Conservation (phyloP, 495 filamentous ascomycete species). For the Penicillium atrosanguineum region DNA sequence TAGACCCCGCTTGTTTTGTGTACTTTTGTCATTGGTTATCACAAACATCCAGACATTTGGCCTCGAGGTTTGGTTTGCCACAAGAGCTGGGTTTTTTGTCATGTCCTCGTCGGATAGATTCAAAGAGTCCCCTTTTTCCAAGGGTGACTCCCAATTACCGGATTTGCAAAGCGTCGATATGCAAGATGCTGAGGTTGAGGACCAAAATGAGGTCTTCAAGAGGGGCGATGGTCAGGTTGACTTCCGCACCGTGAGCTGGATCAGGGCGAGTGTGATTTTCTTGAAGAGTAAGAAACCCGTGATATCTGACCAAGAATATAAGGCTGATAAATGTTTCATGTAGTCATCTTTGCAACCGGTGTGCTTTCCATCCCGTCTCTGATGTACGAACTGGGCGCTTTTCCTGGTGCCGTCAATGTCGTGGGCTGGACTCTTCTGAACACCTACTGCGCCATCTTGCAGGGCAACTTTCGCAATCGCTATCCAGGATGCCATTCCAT, state of each 20-base stretch:
- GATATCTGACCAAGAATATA: neutral
- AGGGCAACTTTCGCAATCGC: slow-evolving; percentile 37
- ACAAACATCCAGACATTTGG: too few relatives aligned
- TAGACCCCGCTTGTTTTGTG: neutral
- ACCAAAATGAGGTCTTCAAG: slow-evolving; percentile 51
- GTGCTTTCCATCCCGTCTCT: slow-evolving; percentile 59
- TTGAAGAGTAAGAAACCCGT: slow-evolving; percentile 38
- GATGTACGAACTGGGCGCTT: slow-evolving; percentile 62
- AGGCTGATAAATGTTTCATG: neutral
- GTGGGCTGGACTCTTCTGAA: slow-evolving; percentile 62
- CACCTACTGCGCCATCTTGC: slow-evolving; percentile 41
- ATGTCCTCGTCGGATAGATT: slow-evolving; percentile 21
- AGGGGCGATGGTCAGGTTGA: slow-evolving; percentile 47
- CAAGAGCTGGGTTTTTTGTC: neutral
- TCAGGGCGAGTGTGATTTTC: slow-evolving; percentile 56
- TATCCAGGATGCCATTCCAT: slow-evolving; percentile 50
- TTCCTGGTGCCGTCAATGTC: slow-evolving; percentile 55
- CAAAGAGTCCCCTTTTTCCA: slow-evolving; percentile 14
- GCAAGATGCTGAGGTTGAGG: slow-evolving; percentile 18
- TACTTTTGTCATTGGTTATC: neutral
- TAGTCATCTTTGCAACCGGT: slow-evolving; percentile 53
- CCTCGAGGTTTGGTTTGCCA: neutral
- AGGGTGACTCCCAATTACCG: neutral
- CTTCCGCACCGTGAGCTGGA: slow-evolving; percentile 58
- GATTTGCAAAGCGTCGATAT: slow-evolving; percentile 10